Base-by-base conservation (phyloP, 176 grass and related monocot species). In the Cocos nucifera region DNA sequence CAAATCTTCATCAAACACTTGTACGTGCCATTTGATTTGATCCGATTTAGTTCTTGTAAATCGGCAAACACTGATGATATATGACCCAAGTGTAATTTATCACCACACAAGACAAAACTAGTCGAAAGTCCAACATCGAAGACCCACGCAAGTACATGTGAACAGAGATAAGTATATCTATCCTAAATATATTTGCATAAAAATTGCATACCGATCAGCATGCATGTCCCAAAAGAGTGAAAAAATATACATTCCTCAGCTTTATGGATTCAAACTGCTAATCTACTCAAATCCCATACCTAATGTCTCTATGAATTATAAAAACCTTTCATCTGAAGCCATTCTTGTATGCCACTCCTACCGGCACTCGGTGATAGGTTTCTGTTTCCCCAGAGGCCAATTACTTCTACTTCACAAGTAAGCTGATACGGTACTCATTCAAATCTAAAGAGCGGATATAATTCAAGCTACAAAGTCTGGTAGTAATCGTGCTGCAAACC, bases 401-500 rank as follows among this genome's bases (percentile, higher is more conserved):
- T 3, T 44, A 44, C 35, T 44, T 44, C 9, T 44, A 44, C 35
- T 44, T 44, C 0, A 44, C 9, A 44, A 2, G 35, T 9, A 35
- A 35, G 5, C 6, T 35, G 32, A 35, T 9, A 6, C 32, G n/a
- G n/a, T n/a, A 9, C 32, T 10, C 32, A 2, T 35, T 8, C 32
- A 35, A 35, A 35, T 35, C 8, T 35, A 35, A 44, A 44, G 2
- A 44, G 10, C 35, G 12, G 35, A 12, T 44, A 44, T 44, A 44
- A 32, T 15, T 54, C 72, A 86, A 19, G 80, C 79, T 64, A 98
- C 79, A 67, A 89, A 83, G 71, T 89, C 74, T 63, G 84, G 69
- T 85, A 98, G 83, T 57, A 98, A 81, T 78, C 89, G 88, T 23
- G 94, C 88, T 23, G 81, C 79, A 86, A 89, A 93, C 35, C 83